Evolutionary conservation across 1,284 basidiomycete genomes (phyloP), one percentile per base, ranked within the genome.

Genomic region (Tilletia caries): DNA sequence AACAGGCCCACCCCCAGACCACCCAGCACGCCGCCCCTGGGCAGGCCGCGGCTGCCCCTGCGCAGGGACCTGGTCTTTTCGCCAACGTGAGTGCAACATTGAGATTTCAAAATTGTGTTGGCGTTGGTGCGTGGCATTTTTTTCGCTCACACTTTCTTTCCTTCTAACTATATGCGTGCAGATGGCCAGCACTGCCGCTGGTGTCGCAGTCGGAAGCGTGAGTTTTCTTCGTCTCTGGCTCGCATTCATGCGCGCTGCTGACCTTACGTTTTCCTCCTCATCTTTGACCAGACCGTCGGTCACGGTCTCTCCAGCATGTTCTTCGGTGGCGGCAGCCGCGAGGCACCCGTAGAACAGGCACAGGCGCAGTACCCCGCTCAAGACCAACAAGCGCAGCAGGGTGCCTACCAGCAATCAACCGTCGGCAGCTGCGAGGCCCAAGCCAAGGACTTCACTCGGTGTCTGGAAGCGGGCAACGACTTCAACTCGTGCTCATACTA

Each of bases 161-260:
- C n/a, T 52, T 44, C 65, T 23, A 37, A 15, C 32, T 15, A 5
- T 54, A 20, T 25, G 33, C 52, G 8, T 23, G 20, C 33, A 73
- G 83, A 93, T 93, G 91, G 92, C 92, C 67, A 91, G 92, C 18
- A 93, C 92, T 6, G 92, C 91, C 33, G 92, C 91, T 68, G 91
- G 90, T 72, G 92, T 93, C 50, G 92, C 92, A 5, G 86, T 92
- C 66, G 92, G 92, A 54, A 92, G 58, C 29, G 58, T 62, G 32
- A 62, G 58, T 41, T 41, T 6, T 41, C 37, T 15, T 15, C 15
- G 15, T 15, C 10, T 15, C 10, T 41, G 8, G 37, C 37, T 41
- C 2, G 37, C 8, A 41, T 6, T 10, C 37, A 41, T 41, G 2
- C 37, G 0, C n/a, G 8, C 15, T 41, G 37, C 37, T 41, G 37